Base-by-base conservation (phyloP, 2,329 filamentous ascomycete species). In the Aspergillus puulaauensis region DNA sequence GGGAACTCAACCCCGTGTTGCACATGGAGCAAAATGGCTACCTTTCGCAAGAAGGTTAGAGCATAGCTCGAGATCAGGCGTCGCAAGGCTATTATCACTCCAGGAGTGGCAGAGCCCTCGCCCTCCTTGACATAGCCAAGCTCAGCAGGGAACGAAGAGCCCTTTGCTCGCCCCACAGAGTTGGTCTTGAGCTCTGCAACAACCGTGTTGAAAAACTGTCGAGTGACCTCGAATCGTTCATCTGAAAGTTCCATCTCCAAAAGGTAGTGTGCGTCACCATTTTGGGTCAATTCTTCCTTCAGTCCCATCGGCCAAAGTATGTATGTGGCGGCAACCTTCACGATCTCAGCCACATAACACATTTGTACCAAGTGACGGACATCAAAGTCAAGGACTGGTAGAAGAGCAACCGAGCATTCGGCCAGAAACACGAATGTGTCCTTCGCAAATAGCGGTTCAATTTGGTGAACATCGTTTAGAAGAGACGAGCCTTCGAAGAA, bases 1-100 rank as follows among this genome's bases (percentile, higher is more conserved):
- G 90, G 90, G 68, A 98, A 93, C 64, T 96, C 90, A 51, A 98
- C 86, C 17, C 93, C 93, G 69, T 90, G 92, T 66, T 91, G 89
- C 59, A 96, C 88, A 71, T 98, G 88, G 62, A 98, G 84, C 39
- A 98, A 84, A 48, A 99, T 84, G 45, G 87, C 83, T 7, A 84
- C 83, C 77, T 99, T 99, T 59, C 95, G 89, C 40, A 99, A 80
- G 77, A 97, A 99, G 0, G 86, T 82, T n/a, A 97, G 81, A 4
- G 92, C 91, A 69, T 98, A 99, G 67, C 89, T 92, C 61, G 87
- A 86, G 23, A 91, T 82, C 3, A 79, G 66, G 37, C 69, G 70
- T 15, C 70, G 66, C 31, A 77, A 58, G 1, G 69, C 72, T 50
- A 73, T 64, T 8, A 75, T 68, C 12, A 73, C 58, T 8, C 57